Evolutionary conservation across 192 early-diverging fungal species (phyloP), one percentile per base, ranked within the genome.

Genomic region (Chytriomyces sp.): DNA sequence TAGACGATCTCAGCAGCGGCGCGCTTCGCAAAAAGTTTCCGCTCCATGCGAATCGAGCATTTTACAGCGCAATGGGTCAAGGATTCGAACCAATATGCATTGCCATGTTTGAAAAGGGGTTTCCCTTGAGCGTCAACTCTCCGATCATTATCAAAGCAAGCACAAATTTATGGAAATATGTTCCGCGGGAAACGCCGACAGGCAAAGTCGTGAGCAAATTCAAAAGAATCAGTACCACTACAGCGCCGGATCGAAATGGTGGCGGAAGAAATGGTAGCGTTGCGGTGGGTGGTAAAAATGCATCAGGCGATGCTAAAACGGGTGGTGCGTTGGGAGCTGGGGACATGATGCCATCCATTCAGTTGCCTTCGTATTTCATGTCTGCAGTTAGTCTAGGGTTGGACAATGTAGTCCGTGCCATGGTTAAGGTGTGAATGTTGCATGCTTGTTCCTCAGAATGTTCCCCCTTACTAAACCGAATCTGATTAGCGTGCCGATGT

Each of bases 21-120:
- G 69, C 76, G 23, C 53, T 88, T 9, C 57, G 67, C 43, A 89
- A 88, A 79, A 89, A 85, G 69, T 61, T 77, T 44, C 69, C 74
- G 13, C 35, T 73, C 28, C 86, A 89, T 44, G 77, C 85, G 26
- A 86, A 84, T 44, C 65, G 74, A 45, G 66, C 76, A 13, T 89
- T 89, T 63, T 59, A 89, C 67, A 45, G 60, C 10, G 87, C 87
- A 3, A 75, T 89, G 74, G 81, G 76, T 6, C 85, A 86, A 68
- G 48, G 81, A 18, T 71, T 89, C 82, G 85, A 89, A 50, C 64
- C 75, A 6, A 77, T 89, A 8, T 88, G 86, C 76, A 67, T 86
- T 28, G 50, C 80, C 11, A 81, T 89, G 77, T 23, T 89, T 59
- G 88, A 89, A 43, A 88, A 88, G 75, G 88, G 88, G 11, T 88